Conservation (phyloP, 2,329 filamentous ascomycete species). For the Paecilomyces niveus region DNA sequence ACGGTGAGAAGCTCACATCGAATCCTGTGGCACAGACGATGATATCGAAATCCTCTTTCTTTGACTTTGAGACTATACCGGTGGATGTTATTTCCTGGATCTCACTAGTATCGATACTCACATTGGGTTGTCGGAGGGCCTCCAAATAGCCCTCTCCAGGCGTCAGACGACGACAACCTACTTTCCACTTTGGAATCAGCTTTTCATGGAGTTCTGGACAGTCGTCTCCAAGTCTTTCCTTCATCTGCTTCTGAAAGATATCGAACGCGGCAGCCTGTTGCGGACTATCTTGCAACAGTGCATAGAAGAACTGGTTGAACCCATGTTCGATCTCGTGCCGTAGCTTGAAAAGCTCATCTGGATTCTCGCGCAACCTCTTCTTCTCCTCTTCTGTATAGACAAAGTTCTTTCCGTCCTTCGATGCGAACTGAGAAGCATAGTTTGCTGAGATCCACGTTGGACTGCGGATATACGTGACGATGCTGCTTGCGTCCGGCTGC, state of each 20-base stretch:
- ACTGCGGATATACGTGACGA: constrained; percentile 1
- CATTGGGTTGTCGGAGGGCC: constrained; percentile 36
- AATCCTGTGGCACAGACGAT: constrained; percentile 29
- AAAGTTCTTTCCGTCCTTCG: constrained; percentile 10
- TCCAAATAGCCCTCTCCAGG: constrained; percentile 48
- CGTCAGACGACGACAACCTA: constrained; percentile 43
- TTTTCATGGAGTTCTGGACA: not conserved
- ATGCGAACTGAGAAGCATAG: constrained; percentile 8
- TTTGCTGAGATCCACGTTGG: constrained; percentile 12
- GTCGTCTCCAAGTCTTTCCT: not conserved
- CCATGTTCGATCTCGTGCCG: constrained; percentile 38
- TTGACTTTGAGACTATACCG: constrained; percentile 15
- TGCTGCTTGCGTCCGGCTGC: not conserved
- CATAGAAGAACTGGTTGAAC: constrained; percentile 37
- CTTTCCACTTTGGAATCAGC: constrained; percentile 7
- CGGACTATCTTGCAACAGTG: constrained; percentile 34
- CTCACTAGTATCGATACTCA: constrained; percentile 21
- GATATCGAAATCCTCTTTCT: constrained; percentile 17
- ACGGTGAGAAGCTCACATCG: constrained; percentile 19
- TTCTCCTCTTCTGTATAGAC: constrained; percentile 7
- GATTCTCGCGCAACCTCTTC: constrained; percentile 32
- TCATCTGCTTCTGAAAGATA: not conserved
- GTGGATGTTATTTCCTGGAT: constrained; percentile 25
- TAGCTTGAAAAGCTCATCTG: constrained; percentile 34
- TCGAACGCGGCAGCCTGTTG: not conserved